Percentiles rank a stretch among this genome's conserved stretches.
These are phyloP conservation scores for Ascomycota sp. DNA, from an alignment of 2,329 filamentous ascomycete genomes.

Conservation along the genomic window DNA sequence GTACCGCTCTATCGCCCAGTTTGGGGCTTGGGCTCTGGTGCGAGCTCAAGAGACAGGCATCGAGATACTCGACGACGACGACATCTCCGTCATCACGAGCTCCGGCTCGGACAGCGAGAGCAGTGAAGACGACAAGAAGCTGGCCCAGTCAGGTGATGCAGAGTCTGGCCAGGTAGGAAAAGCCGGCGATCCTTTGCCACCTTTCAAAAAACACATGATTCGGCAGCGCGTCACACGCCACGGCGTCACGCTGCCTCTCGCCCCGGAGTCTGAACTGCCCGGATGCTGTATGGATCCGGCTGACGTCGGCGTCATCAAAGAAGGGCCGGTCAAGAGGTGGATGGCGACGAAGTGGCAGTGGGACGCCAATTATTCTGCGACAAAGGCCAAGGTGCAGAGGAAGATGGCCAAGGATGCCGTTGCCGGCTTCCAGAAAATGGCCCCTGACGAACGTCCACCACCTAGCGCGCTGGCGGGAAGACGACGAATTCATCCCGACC, in stretches of 20 bases:
- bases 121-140: conserved; percentile 6
- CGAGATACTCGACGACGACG: conserved; percentile 62
- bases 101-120: conserved; percentile 21
- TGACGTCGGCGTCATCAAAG: conserved; percentile 62
- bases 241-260: conserved; percentile 51
- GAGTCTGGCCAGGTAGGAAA: conserved; percentile 41
- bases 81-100: conserved; percentile 51
- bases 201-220: conserved; percentile 76
- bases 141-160: conserved; percentile 5
- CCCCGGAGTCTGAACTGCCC: conserved; percentile 40
- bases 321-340: conserved; percentile 67
- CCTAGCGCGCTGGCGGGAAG: conserved; percentile 65
- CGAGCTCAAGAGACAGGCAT: conserved; percentile 62
- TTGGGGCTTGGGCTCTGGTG: conserved; percentile 78
- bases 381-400: conserved; percentile 53
- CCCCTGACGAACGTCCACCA: conserved; percentile 55
- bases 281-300: conserved; percentile 40
- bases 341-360: conserved; percentile 50
- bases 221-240: conserved; percentile 67
- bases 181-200: conserved; percentile 64
- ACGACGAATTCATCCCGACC: conserved; percentile 25
- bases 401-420: conserved; percentile 52
- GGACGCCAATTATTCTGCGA: conserved; percentile 50
- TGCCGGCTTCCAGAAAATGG: conserved; percentile 50
- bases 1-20: conserved; percentile 82